Evolutionary conservation across 129 eudicot species (phyloP).

Genomic region (Centrapalus pauciflorus): DNA sequence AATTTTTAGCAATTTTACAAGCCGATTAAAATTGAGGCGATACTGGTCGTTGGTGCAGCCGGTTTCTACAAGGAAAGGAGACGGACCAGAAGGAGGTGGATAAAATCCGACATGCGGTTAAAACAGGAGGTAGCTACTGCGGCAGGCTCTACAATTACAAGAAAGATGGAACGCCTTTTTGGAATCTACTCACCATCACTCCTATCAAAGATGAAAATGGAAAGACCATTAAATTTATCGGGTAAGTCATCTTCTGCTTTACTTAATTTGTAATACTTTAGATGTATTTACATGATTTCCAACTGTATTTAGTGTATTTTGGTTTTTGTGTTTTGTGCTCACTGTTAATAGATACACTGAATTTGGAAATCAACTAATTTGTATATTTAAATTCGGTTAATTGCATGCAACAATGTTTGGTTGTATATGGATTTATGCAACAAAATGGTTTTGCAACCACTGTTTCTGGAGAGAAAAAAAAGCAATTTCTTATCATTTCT

Average conservation of each 20-base stretch:
- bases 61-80: conserved; percentile 92
- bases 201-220: conserved; percentile 92
- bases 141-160: conserved; percentile 95
- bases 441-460: no score
- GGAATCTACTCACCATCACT: conserved; percentile 93
- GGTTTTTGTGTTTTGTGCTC: background rate
- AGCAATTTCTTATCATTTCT: no score
- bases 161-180: conserved; percentile 95
- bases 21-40: conserved; percentile 6
- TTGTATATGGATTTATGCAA: no score
- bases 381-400: background rate
- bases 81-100: conserved; percentile 90
- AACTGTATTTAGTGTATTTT: background rate
- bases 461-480: no score
- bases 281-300: background rate
- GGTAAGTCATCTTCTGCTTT: conserved; percentile 35
- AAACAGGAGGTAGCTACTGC: conserved; percentile 79
- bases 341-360: background rate
- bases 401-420: no score
- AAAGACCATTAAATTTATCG: conserved; percentile 79
- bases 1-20: background rate
- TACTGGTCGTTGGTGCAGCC: conserved; percentile 46
- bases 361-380: background rate
- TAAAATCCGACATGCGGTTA: conserved; percentile 73
- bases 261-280: background rate